Base-by-base conservation (phyloP, 768 basidiomycete species). In the Termitomyces sp. region DNA sequence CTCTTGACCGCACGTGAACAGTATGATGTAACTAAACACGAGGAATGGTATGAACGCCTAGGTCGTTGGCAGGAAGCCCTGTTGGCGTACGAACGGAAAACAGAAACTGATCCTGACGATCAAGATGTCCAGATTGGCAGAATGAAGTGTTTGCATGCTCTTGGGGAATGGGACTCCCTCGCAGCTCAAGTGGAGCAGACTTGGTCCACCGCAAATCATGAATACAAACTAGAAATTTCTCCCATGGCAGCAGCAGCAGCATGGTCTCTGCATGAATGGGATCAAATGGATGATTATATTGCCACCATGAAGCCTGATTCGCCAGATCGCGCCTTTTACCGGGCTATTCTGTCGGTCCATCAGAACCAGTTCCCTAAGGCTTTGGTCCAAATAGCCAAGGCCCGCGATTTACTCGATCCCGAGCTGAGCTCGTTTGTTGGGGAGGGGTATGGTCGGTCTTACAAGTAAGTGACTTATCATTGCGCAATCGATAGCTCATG, bases 201-300 rank as follows among this genome's bases (percentile, higher is more conserved):
- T 59, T 99, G 97, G 97, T 69, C 81, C 3, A 88, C 81, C 58
- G 88, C 92, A 11, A 84, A 77, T 46, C 79, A 87, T 55, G 94
- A 97, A 51, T 87, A 93, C 60, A 85, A 89, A 46, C 81, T 87
- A 50, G 88, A 90, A 70, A 97, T 98, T 60, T 94, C 97, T 0
- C 95, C 97, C 0, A 88, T 99, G 77, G 97, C 96, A 0, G 92
- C 97, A 1, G 95, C 96, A 0, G 96, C 97, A 1, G 92, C 94
- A 2, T 99, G 97, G 96, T 93, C 93, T 2, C 72, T 98, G 54
- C 87, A 88, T 60, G 95, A 98, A 63, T 99, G 97, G 97, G 94
- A 98, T 62, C 81, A 87, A 3, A 99, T 99, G 97, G 97, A 98
- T 44, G 87, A 93, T 62, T 98, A 97, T 67, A 96, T 99, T 53